These are phyloP conservation scores for Tilletia horrida DNA, from an alignment of 1,284 basidiomycete genomes.

Conservation along the genomic window DNA sequence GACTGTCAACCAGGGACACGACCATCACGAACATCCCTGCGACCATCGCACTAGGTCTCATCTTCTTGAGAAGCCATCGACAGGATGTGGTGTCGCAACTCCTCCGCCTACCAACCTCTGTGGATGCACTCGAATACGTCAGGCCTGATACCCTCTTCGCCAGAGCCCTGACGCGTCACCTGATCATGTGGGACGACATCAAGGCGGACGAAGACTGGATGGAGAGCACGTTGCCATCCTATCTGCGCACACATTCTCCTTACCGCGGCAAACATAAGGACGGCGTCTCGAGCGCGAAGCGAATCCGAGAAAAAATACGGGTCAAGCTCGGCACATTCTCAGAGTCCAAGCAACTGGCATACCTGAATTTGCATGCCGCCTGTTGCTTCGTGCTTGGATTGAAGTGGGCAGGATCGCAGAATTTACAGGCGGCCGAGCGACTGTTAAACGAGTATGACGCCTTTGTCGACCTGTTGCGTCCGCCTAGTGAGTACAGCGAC, in stretches of 20 bases:
- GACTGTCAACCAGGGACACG: conserved; percentile 8
- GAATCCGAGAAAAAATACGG: conserved; percentile 66
- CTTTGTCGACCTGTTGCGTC: conserved; percentile 34
- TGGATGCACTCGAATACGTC: conserved; percentile 73
- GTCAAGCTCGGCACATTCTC: conserved; percentile 19
- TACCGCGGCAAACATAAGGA: conserved; percentile 42
- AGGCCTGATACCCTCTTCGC: conserved; percentile 82
- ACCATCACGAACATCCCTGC: conserved; percentile 67
- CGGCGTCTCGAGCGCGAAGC: conserved; percentile 55
- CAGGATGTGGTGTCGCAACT: conserved; percentile 59
- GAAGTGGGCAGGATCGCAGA: conserved; percentile 74
- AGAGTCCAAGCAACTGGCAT: conserved; percentile 39
- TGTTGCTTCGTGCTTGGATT: conserved; percentile 86
- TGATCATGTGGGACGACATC: conserved; percentile 86
- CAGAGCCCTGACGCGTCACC: conserved; percentile 70
- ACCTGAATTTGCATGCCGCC: conserved; percentile 61
- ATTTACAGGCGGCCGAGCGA: conserved; percentile 70
- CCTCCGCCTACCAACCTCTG: conserved; percentile 78
- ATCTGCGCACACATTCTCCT: conserved; percentile 64
- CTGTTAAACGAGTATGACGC: conserved; percentile 67
- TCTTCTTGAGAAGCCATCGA: conserved; percentile 82
- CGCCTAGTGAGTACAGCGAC: conserved; percentile 19
- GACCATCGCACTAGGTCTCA: conserved; percentile 80
- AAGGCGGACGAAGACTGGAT: conserved; percentile 75
- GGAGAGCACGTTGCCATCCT: conserved; percentile 67